Conservation (phyloP, 2,329 filamentous ascomycete genomes). For the Cytospora paraplurivora region DNA sequence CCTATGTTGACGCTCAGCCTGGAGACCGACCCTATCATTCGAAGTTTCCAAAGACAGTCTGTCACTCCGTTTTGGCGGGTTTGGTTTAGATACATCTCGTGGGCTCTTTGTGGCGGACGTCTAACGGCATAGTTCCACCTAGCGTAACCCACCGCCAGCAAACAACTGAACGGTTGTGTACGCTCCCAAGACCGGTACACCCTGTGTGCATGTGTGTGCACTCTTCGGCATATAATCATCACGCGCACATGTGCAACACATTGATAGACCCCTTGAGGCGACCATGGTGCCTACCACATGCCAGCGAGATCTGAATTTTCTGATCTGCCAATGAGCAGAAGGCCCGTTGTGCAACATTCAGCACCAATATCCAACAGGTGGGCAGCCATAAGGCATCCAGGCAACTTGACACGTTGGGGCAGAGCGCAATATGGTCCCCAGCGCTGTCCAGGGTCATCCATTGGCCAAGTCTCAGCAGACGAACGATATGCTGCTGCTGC, state of each 20-base stretch:
- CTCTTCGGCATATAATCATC: neutral
- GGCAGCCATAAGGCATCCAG: slow-evolving; percentile 1
- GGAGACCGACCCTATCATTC: neutral
- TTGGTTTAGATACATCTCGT: neutral
- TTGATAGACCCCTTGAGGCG: neutral
- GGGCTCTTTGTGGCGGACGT: neutral
- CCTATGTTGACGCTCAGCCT: neutral
- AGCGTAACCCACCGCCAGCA: neutral
- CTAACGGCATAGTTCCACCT: neutral
- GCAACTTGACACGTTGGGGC: neutral
- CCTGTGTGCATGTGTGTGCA: neutral
- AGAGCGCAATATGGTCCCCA: neutral
- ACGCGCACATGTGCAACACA: neutral
- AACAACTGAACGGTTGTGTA: neutral
- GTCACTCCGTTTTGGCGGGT: neutral
- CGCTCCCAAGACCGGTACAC: neutral
- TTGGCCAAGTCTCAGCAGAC: slow-evolving; percentile 6
- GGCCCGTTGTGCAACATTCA: neutral
- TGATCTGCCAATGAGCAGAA: neutral
- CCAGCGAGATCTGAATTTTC: neutral
- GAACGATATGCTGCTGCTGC: slow-evolving; percentile 10
- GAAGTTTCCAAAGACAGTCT: neutral
- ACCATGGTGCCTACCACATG: neutral
- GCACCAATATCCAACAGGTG: neutral
- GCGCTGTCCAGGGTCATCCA: neutral